Base-by-base conservation (phyloP, 345 rosid species). In the Reutealis trisperma region DNA sequence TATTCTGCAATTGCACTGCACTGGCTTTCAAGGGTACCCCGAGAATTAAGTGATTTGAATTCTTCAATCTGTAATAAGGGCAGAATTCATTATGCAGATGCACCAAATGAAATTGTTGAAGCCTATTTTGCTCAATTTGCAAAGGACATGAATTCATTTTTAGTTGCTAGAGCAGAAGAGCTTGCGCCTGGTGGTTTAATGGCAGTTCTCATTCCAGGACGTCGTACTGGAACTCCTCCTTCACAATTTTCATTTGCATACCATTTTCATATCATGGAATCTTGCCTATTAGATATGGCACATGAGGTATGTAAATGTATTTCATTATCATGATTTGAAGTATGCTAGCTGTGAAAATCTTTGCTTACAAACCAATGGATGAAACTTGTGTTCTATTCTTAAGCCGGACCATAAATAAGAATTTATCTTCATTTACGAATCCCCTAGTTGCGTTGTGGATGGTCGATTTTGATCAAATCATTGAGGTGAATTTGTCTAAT, bases 141-240 rank as follows among this genome's bases (percentile, higher is more conserved):
- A 18, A 54, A 19, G 58, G 76, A 78, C 30, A 78, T 71, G 76
- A 44, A 24, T 34, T 63, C 66, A 21, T 78, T 63, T 27, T 22
- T 78, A 25, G 57, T 13, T 27, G 71, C 66, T 65, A 70, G 81
- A 71, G 81, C 81, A 41, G 57, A 63, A 37, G 80, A 78, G 72
- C 7, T 71, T 19, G 44, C 27, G 6, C 65, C 65, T 49, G 80
- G 76, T 34, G 72, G 81, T 44, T 57, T 78, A n/a, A 65, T 78
- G 76, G 16, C 57, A 0, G 0, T 78, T 41, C 15, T 78, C 3
- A 30, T 72, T 3, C 49, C 72, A 55, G 81, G 72, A 34, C 71
- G 72, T 8, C 81, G 66, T 6, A 54, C 27, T 22, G 72, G 44
- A n/a, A 72, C 71, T 25, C 65, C 65, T n/a, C 61, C 67, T 37